Conservation (phyloP, 768 basidiomycete species). For the Kwoniella europaea region DNA sequence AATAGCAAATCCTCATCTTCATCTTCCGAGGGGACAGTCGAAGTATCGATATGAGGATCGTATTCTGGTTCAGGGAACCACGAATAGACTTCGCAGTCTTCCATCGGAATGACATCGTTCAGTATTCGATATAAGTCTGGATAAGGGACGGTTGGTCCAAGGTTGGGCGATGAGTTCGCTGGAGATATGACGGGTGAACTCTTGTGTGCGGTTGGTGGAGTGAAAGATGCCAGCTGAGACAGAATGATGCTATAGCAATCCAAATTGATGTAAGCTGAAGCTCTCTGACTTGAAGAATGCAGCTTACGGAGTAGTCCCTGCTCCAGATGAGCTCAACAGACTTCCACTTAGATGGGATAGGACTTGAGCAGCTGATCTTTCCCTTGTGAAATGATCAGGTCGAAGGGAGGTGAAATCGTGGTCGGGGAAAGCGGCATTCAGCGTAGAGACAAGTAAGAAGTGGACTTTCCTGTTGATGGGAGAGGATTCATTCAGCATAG, state of each 20-base stretch:
- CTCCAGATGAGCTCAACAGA: conserved; percentile 29
- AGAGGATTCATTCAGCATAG: too few relatives aligned
- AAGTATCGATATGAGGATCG: conserved; percentile 75
- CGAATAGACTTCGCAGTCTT: conserved; percentile 93
- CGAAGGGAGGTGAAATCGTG: conserved; percentile 93
- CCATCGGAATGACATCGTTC: conserved; percentile 84
- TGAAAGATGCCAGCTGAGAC: conserved; percentile 18
- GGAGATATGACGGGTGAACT: conserved; percentile 20
- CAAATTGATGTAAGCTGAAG: too few relatives aligned
- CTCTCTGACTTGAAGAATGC: too few relatives aligned
- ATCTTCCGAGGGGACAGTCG: conserved; percentile 56
- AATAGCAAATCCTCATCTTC: conserved; percentile 66
- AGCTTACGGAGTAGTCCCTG: conserved; percentile 16
- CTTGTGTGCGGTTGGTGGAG: neutral
- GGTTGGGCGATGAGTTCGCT: conserved; percentile 18
- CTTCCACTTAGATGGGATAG: conserved; percentile 38
- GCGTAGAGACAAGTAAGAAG: conserved; percentile 91
- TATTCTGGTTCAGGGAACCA: conserved; percentile 91
- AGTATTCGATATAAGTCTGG: conserved; percentile 85
- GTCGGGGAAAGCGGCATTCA: conserved; percentile 97
- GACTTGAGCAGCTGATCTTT: conserved; percentile 42
- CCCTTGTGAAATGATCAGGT: conserved; percentile 82
- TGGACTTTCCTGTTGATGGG: conserved; percentile 70
- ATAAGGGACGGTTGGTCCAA: conserved; percentile 65
- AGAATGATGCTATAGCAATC: too few relatives aligned